phyloP scores from a whole-genome alignment of 495 filamentous ascomycete species.

The Talaromyces wortmannii region DNA sequence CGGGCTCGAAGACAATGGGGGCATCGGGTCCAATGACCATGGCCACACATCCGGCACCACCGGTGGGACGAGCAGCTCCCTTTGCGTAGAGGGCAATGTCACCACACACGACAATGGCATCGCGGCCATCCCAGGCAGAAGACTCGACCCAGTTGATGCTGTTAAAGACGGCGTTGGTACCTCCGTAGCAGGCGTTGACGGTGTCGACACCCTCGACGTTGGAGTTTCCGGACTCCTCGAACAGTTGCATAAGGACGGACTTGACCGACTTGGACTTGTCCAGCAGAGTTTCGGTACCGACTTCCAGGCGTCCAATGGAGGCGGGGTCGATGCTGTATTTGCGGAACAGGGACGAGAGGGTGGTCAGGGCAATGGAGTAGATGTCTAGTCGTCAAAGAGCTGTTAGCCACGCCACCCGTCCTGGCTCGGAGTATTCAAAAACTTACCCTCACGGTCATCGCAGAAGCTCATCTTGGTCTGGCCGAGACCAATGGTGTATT shows the following conservation, averaged over 20 bases:
- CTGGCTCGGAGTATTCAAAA: background rate
- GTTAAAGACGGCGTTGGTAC: conserved; percentile 97
- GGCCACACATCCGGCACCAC: conserved; percentile 90
- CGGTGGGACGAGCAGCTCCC: conserved; percentile 90
- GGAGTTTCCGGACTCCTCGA: conserved; percentile 74
- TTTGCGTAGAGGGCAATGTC: conserved; percentile 99
- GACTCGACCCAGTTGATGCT: conserved; percentile 96
- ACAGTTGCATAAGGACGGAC: conserved; percentile 98
- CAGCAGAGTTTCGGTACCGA: conserved; percentile 95
- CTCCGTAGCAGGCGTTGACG: conserved; percentile 96
- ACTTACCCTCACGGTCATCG: conserved; percentile 93
- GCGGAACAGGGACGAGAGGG: conserved; percentile 75
- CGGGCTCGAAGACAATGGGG: conserved; percentile 84
- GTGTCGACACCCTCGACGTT: conserved; percentile 97
- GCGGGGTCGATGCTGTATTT: conserved; percentile 92
- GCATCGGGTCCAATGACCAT: conserved; percentile 92
- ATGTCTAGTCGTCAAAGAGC: conserved; percentile 59
- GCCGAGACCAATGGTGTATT: conserved; percentile 98
- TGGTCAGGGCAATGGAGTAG: conserved; percentile 93
- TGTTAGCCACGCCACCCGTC: background rate
- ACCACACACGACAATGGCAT: conserved; percentile 89
- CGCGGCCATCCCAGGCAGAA: conserved; percentile 92
- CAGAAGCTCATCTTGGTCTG: conserved; percentile 99
- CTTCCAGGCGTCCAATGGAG: conserved; percentile 88
- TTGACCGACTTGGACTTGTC: conserved; percentile 99